Base-by-base conservation (phyloP, 805 yeast genomes). In the Candida gorgasii region DNA sequence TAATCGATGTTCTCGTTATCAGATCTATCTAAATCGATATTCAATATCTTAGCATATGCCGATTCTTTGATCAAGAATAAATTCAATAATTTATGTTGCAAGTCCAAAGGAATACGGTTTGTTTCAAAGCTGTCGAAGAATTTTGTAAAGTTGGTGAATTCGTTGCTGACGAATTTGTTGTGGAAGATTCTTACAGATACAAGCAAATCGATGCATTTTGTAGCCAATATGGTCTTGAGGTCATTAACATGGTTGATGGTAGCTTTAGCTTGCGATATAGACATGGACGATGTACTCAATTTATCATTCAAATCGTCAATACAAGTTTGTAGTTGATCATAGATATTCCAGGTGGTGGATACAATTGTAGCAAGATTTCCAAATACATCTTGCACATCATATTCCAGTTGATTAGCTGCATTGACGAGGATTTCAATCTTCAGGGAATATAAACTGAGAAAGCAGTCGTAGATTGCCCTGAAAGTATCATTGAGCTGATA, bases 51-150 rank as follows among this genome's bases (percentile, higher is more conserved):
- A 0, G 80, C 79, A 9, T 69, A 50, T 16, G 64, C 62, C 5
- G 73, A 65, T 50, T 82, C 89, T 44, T 73, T 69, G 16, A 67
- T 54, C 45, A 80, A 62, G 47, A 74, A 82, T 3, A 73, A 53
- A n/a, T 65, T 55, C 43, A 72, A 40, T 11, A 80, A 48, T 2
- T 62, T 51, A 1, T 51, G 48, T 43, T 67, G 66, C 2, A 69
- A 26, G 1, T 54, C 53, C 0, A 40, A 36, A 1, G 72, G 63
- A 1, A 76, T 38, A 7, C 45, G 53, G 8, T 40, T 31, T 17
- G 60, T 45, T 16, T 45, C 46, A 5, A 57, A 60, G 8, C 46
- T 43, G 11, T 58, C 59, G 43, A 65, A 69, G 36, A 69, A 69
- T 18, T 45, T 50, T 17, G 65, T 57, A 43, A 75, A 68, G 26